Evolutionary conservation across 805 yeast genomes (phyloP).

Genomic region (Candida methanosorbosa): DNA sequence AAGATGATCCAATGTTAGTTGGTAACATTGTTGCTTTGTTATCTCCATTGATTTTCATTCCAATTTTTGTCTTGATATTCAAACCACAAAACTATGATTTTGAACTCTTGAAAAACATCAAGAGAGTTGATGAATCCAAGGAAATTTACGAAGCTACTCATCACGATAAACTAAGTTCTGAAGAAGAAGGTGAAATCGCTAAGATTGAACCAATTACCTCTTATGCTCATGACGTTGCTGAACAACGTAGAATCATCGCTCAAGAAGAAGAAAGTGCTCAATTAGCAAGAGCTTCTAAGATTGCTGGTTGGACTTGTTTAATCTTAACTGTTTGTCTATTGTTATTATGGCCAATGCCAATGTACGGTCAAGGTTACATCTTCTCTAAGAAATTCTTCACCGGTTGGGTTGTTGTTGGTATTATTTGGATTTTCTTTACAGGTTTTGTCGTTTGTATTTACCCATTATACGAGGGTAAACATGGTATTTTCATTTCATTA

Average conservation of each 20-base stretch:
- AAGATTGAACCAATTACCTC: slow-evolving; percentile 19
- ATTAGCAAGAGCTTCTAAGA: slow-evolving; percentile 48
- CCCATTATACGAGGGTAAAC: slow-evolving; percentile 71
- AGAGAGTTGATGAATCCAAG: slow-evolving; percentile 63
- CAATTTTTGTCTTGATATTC: slow-evolving; percentile 54
- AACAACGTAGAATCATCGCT: slow-evolving; percentile 7
- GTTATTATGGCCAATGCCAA: slow-evolving; percentile 89
- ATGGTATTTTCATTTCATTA: slow-evolving; percentile 50
- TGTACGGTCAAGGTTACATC: slow-evolving; percentile 75
- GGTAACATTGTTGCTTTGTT: slow-evolving; percentile 81
- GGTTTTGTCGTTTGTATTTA: slow-evolving; percentile 54
- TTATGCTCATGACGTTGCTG: slow-evolving; percentile 21
- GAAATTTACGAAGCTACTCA: slow-evolving; percentile 40
- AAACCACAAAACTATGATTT: slow-evolving; percentile 73
- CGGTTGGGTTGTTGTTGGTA: slow-evolving; percentile 80
- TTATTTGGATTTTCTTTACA: slow-evolving; percentile 73
- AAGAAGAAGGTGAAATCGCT: slow-evolving; percentile 12
- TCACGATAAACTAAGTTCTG: not conserved
- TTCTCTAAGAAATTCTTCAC: slow-evolving; percentile 74
- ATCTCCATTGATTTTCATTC: slow-evolving; percentile 60
- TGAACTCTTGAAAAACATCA: slow-evolving; percentile 48
- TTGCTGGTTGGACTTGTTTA: slow-evolving; percentile 53
- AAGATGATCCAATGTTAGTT: slow-evolving; percentile 80
- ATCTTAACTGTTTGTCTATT: slow-evolving; percentile 55
- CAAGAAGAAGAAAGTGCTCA: slow-evolving; percentile 42